Percentiles rank a stretch among this genome's conserved stretches.
Conservation (phyloP, 2,329 filamentous ascomycete genomes). For the Colletotrichum sp. region DNA sequence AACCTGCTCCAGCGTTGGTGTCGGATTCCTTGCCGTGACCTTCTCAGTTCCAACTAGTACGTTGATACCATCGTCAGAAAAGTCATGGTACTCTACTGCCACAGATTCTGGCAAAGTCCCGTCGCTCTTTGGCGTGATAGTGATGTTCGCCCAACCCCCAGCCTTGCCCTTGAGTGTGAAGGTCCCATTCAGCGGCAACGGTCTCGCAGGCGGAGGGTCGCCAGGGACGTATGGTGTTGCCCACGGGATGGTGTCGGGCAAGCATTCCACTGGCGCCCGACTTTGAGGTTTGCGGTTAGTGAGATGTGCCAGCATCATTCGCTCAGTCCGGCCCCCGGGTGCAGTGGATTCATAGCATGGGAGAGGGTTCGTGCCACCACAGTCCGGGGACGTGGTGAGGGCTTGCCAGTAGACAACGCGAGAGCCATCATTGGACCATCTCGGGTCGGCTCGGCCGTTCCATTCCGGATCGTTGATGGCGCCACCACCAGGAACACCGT, state of each 20-base stretch:
- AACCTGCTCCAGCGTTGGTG: constrained; percentile 29
- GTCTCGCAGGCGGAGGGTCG: neutral
- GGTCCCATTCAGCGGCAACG: neutral
- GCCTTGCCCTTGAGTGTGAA: constrained; percentile 25
- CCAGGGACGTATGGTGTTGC: neutral
- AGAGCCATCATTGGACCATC: constrained; percentile 41
- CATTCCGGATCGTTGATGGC: constrained; percentile 44
- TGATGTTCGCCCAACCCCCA: constrained; percentile 24
- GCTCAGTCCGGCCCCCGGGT: constrained; percentile 37
- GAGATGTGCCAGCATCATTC: constrained; percentile 44
- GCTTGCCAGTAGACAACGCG: constrained; percentile 44
- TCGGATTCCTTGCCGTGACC: constrained; percentile 29
- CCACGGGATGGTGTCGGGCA: neutral
- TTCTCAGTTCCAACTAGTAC: constrained; percentile 39
- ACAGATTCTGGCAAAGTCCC: constrained; percentile 27
- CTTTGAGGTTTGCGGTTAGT: constrained; percentile 31
- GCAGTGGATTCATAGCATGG: constrained; percentile 41
- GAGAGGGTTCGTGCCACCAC: constrained; percentile 44
- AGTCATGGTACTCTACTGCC: constrained; percentile 38
- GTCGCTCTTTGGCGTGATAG: constrained; percentile 8
- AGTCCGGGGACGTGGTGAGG: constrained; percentile 38
- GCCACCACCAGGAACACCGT: constrained; percentile 28
- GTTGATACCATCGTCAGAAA: constrained; percentile 37
- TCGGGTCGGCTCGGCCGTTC: constrained; percentile 48
- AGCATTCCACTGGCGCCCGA: constrained; percentile 22